These are phyloP conservation scores for Kernera saxatilis DNA, from an alignment of 345 rosid genomes.

Conservation along the genomic window DNA sequence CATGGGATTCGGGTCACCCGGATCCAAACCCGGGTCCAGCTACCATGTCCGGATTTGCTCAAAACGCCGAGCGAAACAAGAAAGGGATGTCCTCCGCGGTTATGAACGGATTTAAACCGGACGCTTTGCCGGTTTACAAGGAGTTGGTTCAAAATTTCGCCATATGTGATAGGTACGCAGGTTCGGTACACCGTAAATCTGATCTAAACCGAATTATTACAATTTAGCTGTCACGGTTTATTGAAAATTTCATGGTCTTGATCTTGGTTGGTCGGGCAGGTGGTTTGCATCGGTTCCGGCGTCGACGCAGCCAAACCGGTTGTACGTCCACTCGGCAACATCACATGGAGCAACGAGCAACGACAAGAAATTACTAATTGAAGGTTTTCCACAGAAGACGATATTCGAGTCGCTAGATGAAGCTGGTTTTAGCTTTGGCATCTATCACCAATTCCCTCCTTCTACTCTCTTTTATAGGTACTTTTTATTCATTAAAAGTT, in stretches of 20 bases:
- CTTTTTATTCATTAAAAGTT: no score
- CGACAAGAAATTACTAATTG: slow-evolving; percentile 31
- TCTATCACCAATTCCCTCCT: slow-evolving; percentile 48
- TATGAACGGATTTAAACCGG: slow-evolving; percentile 77
- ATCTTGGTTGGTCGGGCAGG: background rate
- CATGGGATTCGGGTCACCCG: slow-evolving; percentile 46
- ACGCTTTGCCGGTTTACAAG: slow-evolving; percentile 48
- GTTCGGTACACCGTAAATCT: background rate
- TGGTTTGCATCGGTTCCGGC: slow-evolving; percentile 66
- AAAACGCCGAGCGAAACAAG: slow-evolving; percentile 44
- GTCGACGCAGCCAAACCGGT: slow-evolving; percentile 56
- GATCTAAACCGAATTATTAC: background rate
- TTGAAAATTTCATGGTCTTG: background rate
- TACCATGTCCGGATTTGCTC: slow-evolving; percentile 63
- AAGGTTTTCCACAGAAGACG: slow-evolving; percentile 63
- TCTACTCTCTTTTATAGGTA: slow-evolving; percentile 57
- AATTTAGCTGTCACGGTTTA: slow-evolving; percentile 31
- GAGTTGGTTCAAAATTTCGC: slow-evolving; percentile 53
- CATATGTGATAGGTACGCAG: slow-evolving; percentile 40
- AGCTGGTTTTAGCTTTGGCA: slow-evolving; percentile 48
- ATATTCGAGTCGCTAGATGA: slow-evolving; percentile 61
- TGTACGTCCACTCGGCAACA: slow-evolving; percentile 56
- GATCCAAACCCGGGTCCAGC: slow-evolving; percentile 39
- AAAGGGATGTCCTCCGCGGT: slow-evolving; percentile 52
- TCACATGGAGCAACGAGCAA: slow-evolving; percentile 58